phyloP scores from a whole-genome alignment of 1,284 basidiomycete genomes.

The Sanguinoderma infundibulare region DNA sequence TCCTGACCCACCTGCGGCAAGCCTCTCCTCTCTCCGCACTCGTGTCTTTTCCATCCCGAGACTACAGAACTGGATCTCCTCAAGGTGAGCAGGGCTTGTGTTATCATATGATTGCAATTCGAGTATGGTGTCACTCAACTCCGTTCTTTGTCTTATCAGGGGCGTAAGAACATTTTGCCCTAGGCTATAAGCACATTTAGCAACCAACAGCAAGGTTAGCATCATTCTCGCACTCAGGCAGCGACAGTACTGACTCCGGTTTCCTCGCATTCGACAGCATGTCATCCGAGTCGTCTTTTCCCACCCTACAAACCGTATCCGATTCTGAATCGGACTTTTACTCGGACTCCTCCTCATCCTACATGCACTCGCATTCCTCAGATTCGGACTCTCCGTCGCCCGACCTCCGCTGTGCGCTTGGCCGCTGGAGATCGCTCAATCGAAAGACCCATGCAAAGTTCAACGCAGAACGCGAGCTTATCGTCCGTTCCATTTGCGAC shows the following conservation, averaged over 20 bases:
- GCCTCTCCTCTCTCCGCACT: neutral
- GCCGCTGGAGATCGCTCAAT: neutral
- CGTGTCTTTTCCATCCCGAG: neutral
- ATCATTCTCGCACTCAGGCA: neutral
- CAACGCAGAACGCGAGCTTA: neutral
- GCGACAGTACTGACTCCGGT: neutral
- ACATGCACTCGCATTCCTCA: too few species aligned
- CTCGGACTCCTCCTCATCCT: too few species aligned
- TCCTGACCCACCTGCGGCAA: neutral
- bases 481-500: neutral
- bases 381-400: neutral
- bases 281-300: neutral
- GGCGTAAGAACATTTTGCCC: neutral
- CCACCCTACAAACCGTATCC: neutral
- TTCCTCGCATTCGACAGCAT: neutral
- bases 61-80: neutral
- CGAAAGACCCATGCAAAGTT: neutral
- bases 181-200: too few species aligned
- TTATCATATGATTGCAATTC: neutral
- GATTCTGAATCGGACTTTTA: too few species aligned
- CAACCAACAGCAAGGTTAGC: neutral
- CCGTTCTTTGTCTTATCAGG: neutral
- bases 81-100: neutral
- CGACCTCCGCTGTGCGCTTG: neutral
- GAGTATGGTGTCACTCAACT: neutral